phyloP scores from a whole-genome alignment of 805 yeast genomes.

The Dipodascopsis tothii region DNA sequence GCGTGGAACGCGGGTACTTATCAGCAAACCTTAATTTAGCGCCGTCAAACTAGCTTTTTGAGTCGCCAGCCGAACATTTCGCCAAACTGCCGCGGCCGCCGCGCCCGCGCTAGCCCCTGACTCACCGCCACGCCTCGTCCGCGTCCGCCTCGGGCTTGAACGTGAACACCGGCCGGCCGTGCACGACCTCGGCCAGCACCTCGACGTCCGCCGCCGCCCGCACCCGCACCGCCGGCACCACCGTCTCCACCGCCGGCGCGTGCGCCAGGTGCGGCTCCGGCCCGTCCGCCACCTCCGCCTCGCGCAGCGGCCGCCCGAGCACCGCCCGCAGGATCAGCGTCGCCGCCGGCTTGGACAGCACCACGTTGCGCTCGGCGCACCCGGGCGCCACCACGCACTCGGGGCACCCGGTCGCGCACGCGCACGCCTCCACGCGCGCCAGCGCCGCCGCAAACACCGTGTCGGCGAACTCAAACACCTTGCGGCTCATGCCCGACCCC shows the following conservation, averaged over 20 bases:
- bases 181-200: constrained; percentile 2
- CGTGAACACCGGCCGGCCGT: constrained; percentile 3
- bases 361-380: constrained; percentile 75
- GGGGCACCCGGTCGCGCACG: constrained; percentile 46
- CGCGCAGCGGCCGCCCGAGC: constrained; percentile 46
- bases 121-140: no score
- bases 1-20: no score
- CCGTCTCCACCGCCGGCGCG: constrained; percentile 54
- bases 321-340: constrained; percentile 56
- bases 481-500: constrained; percentile 57
- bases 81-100: no score
- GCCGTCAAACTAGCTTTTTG: no score
- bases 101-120: no score
- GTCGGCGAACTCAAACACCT: constrained; percentile 73
- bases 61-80: no score
- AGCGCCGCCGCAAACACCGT: constrained; percentile 55
- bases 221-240: constrained; percentile 48
- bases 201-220: constrained; percentile 53
- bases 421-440: constrained; percentile 54
- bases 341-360: constrained; percentile 83
- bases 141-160: constrained; percentile 8
- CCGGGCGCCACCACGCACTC: constrained; percentile 55
- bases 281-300: constrained; percentile 45
- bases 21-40: no score
- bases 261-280: constrained; percentile 57